A percentile compares a stretch with the other conserved stretches of the same genome.
These are phyloP conservation scores for Malus hybrid DNA, from an alignment of 331 rosid species.

Conservation along the genomic window DNA sequence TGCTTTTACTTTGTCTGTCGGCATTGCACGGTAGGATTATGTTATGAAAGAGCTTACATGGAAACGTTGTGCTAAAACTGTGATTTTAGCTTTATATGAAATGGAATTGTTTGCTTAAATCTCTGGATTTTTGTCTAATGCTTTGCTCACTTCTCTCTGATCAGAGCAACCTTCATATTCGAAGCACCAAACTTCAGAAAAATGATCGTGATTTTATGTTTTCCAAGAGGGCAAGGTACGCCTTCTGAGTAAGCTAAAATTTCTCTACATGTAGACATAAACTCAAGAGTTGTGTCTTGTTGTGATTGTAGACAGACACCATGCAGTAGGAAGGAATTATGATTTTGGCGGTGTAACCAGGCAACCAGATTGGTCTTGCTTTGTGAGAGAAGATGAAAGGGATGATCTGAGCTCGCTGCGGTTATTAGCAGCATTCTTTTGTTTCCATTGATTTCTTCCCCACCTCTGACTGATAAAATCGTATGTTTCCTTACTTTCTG, in stretches of 20 bases:
- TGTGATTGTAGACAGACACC: constrained; percentile 28
- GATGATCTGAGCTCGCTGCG: constrained; percentile 66
- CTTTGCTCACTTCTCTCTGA: constrained; percentile 10
- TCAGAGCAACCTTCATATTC: constrained; percentile 45
- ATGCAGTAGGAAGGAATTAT: constrained; percentile 29
- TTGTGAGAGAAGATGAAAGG: constrained; percentile 45
- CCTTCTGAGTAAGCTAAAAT: constrained; percentile 3
- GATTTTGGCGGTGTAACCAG: constrained; percentile 22
- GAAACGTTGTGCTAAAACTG: not conserved
- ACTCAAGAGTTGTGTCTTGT: constrained; percentile 12
- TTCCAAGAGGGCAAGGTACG: constrained; percentile 49
- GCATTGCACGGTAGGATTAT: not conserved
- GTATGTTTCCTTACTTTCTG: constrained; percentile 9
- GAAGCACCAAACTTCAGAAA: constrained; percentile 32
- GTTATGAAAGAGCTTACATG: not conserved
- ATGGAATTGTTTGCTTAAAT: not conserved
- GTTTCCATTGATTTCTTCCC: not conserved
- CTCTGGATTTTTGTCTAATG: constrained; percentile 7
- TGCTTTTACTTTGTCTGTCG: not conserved
- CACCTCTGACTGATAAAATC: constrained; percentile 3
- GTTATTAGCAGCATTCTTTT: constrained; percentile 27
- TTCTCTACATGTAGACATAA: not conserved
- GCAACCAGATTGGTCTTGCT: constrained; percentile 30
- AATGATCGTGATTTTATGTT: constrained; percentile 29
- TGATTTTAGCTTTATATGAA: not conserved